Percentiles rank a stretch among this genome's conserved stretches.
Evolutionary conservation across 2,329 filamentous ascomycete species (phyloP).

Genomic region (Magnaporthiopsis rhizophila): DNA sequence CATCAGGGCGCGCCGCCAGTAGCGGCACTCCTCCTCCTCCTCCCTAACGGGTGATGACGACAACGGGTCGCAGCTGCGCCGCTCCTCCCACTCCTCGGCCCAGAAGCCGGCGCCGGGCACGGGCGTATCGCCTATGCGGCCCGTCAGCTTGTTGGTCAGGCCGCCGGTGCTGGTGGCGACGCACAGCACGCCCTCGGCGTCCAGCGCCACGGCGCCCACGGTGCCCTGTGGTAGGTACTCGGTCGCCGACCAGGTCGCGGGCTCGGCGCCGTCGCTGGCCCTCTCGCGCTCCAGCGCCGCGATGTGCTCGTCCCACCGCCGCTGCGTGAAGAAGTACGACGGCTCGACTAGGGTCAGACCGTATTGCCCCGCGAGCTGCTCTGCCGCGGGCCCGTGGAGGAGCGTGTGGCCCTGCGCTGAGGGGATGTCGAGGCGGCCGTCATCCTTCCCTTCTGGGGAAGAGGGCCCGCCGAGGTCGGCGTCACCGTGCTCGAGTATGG

Average conservation of each 20-base stretch:
- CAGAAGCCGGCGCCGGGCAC: conserved; percentile 75
- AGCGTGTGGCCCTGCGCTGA: conserved; percentile 43
- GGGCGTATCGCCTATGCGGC: conserved; percentile 79
- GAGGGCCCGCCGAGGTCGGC: conserved; percentile 35
- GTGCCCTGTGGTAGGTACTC: conserved; percentile 73
- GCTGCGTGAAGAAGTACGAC: conserved; percentile 71
- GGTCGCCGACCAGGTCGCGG: conserved; percentile 11
- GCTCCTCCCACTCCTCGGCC: conserved; percentile 73
- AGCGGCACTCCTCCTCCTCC: conserved; percentile 1
- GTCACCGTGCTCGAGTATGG: conserved; percentile 62
- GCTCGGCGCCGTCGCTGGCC: conserved; percentile 23
- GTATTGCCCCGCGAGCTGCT: conserved; percentile 58
- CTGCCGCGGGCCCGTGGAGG: conserved; percentile 51
- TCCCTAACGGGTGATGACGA: not conserved
- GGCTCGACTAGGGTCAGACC: conserved; percentile 62
- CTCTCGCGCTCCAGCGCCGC: conserved; percentile 39
- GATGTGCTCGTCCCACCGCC: conserved; percentile 62
- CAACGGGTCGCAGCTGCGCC: conserved; percentile 21
- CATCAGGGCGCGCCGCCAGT: conserved; percentile 13
- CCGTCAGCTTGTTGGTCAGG: conserved; percentile 81
- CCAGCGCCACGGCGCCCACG: conserved; percentile 73
- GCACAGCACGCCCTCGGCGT: conserved; percentile 66
- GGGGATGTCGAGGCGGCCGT: conserved; percentile 21
- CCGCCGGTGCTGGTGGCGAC: conserved; percentile 64
- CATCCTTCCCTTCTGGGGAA: not conserved